Evolutionary conservation across 1,139 yeast species (phyloP), one percentile per base, ranked within the genome.

Genomic region (Suhomyces kunorum): DNA sequence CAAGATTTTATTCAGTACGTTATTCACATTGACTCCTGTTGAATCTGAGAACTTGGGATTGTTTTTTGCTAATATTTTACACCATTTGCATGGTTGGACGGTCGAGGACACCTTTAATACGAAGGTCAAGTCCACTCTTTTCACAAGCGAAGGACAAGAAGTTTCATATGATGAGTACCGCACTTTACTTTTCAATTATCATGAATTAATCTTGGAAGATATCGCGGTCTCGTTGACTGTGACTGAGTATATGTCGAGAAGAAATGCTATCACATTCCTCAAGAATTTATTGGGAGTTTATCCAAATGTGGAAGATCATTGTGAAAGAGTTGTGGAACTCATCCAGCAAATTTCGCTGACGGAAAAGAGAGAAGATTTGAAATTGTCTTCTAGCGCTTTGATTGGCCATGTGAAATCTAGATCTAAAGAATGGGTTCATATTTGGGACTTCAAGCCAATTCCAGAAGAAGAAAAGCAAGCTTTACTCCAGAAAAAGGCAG

Each of bases 21-120:
- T 89, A 14, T 83, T 79, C 52, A 80, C 94, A 1, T 76, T 82
- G 38, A 86, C 96, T 0, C 76, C 88, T 1, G 62, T 74, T 6
- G 96, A 90, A 56, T 82, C 95, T 0, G 96, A 89, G 54, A 86
- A 87, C 56, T 59, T 88, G 32, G 96, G 96, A 2, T 61, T 87
- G 17, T 89, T 90, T 51, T 76, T 81, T 51, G 72, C 80, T 11
- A 81, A 78, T 31, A 48, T 86, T 1, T 63, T 89, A 29, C 66
- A 60, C 6, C 64, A 62, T 13, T 66, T 83, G 34, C 64, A 68
- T 32, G 48, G 54, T 11, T 76, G 84, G 80, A 63, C 64, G 1
- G 53, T 63, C 17, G 57, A 56, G 18, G 55, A 53, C 4, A 39
- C 22, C 1, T 63, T 58, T 38, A 40, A 47, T 5, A 29, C 18